Evolutionary conservation across 768 basidiomycete species (phyloP), one percentile per base, ranked within the genome.

Genomic region (Psilocybe tampanensis): DNA sequence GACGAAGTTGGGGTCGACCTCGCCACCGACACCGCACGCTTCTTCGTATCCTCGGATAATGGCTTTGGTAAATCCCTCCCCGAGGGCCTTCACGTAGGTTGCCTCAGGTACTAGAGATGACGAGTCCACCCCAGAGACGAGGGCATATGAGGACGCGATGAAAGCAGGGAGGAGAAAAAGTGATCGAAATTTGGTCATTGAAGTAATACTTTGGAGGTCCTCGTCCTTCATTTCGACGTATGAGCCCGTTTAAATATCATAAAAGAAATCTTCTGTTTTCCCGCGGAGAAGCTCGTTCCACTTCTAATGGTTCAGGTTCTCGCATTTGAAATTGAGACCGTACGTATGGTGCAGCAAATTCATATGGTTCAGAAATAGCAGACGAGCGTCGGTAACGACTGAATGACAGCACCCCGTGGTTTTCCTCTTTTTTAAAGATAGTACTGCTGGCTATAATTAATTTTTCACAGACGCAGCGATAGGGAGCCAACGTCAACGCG

Each of bases 1-100:
- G 39, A 64, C 63, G 33, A 64, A 64, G 56, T 64, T 64, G 17
- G 63, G 60, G 53, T 64, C 63, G 34, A 64, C 63, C 19, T 61
- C 36, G 26, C 63, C 63, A 11, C 63, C 63, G 15, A 58, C 48
- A 13, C 58, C 48, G 53, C 63, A 64, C 0, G 63, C 57, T 56
- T 64, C 63, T n/a, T 56, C 53, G 42, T 59, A 64, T 13, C 60
- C 63, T 32, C 63, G 63, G 42, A 64, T 64, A 47, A 64, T 60
- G 8, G 63, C 63, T 33, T 64, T 64, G 21, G 63, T 64, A 50
- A 64, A 64, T 39, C 63, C 63, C 29, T 64, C 60, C 39, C 63
- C 45, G 4, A 24, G 48, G 3, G 63, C 63, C 32, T 57, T 64
- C 8, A 32, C 36, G 34, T 61, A 64, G 0, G 63, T 64, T 2